A percentile compares a stretch with the other conserved stretches of the same genome.
phyloP scores from a whole-genome alignment of 192 early-diverging fungal species.

The Backusella sp. region DNA sequence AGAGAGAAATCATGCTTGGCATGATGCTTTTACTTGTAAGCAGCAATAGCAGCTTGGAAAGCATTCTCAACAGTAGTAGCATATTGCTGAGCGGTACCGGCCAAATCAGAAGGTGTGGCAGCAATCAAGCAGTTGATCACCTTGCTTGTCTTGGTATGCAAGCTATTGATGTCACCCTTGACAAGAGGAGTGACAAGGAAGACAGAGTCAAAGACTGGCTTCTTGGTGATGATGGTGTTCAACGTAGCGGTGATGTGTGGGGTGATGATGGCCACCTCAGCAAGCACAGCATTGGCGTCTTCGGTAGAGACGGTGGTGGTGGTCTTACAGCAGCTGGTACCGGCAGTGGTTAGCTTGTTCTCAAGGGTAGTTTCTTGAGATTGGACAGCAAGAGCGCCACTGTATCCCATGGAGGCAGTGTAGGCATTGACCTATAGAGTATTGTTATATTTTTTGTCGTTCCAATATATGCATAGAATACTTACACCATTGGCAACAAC shows the following conservation, averaged over 20 bases:
- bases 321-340: slow-evolving; percentile 1
- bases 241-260: not conserved
- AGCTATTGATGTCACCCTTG: not conserved
- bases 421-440: slow-evolving; percentile 2
- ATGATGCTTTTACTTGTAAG: not conserved
- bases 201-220: slow-evolving; percentile 5
- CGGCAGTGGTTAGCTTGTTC: not conserved
- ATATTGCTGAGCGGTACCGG: not conserved
- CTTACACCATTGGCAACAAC: not conserved
- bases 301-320: not conserved
- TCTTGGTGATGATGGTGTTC: slow-evolving; percentile 6
- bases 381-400: not conserved
- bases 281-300: slow-evolving; percentile 16
- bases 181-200: not conserved
- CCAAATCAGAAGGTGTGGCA: slow-evolving; percentile 6
- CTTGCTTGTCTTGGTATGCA: not conserved
- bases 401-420: not conserved
- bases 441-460: not conserved
- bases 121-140: slow-evolving; percentile 7
- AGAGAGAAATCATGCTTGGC: not conserved
- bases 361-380: not conserved
- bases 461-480: not conserved
- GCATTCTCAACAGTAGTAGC: slow-evolving; percentile 2
- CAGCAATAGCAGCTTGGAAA: slow-evolving; percentile 10
- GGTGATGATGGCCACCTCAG: not conserved